Evolutionary conservation across 169 alveolate species (phyloP).

Genomic region (Babesia caballi): DNA sequence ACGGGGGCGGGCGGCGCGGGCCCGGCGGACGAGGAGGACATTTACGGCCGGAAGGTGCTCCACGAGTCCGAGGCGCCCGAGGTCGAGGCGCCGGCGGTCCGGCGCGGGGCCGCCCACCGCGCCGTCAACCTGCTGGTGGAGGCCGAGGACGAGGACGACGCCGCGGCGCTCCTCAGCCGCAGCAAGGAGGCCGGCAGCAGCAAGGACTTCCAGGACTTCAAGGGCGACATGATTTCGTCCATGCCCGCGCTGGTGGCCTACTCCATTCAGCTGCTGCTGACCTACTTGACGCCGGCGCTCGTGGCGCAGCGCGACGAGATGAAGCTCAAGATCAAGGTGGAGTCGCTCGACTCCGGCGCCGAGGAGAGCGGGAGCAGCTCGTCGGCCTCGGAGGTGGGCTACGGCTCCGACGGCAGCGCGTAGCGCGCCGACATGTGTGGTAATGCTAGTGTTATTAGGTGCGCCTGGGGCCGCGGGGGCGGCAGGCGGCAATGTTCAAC

Average conservation of each 20-base stretch:
- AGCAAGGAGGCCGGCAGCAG: slow-evolving; percentile 39
- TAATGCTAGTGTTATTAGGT: background rate
- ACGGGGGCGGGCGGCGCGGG: slow-evolving; percentile 14
- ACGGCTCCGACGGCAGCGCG: background rate
- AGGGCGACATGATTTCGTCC: slow-evolving; percentile 37
- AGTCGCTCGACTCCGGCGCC: slow-evolving; percentile 21
- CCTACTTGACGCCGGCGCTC: slow-evolving; percentile 44
- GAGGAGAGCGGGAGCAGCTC: slow-evolving; percentile 5
- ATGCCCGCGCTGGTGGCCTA: slow-evolving; percentile 65
- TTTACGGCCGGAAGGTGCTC: slow-evolving; percentile 72
- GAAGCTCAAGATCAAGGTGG: slow-evolving; percentile 50
- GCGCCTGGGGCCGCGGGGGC: background rate
- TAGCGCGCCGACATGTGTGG: background rate
- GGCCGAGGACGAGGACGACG: slow-evolving; percentile 69
- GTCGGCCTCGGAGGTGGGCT: slow-evolving; percentile 5
- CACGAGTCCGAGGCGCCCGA: slow-evolving; percentile 72
- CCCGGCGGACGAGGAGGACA: slow-evolving; percentile 72
- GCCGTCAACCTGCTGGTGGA: slow-evolving; percentile 53
- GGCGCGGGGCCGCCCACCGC: slow-evolving; percentile 3
- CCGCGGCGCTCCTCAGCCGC: slow-evolving; percentile 58
- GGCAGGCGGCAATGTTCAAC: background rate
- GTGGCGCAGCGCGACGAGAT: slow-evolving; percentile 40
- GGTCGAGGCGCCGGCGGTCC: background rate
- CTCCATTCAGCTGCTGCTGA: slow-evolving; percentile 51
- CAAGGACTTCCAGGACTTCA: slow-evolving; percentile 53